Evolutionary conservation across 352 stramenopile species (phyloP).

Genomic region (Pythium utonaiense): DNA sequence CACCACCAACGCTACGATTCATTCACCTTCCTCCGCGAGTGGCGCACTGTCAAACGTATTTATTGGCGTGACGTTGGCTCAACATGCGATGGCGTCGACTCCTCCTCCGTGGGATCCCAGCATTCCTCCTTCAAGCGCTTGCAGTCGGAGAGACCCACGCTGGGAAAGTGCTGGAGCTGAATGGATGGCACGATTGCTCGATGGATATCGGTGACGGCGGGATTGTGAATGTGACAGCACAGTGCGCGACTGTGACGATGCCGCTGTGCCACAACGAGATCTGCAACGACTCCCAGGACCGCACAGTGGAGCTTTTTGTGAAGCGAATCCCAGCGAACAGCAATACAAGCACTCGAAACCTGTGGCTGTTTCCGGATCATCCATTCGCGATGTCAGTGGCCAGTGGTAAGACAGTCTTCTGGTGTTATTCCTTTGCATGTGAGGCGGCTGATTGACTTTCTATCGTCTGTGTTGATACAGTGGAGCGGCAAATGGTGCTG

Average conservation of each 20-base stretch:
- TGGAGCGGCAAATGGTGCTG: conserved; percentile 18
- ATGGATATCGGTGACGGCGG: neutral
- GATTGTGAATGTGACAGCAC: neutral
- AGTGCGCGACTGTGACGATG: conserved; percentile 22
- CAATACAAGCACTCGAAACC: conserved; percentile 10
- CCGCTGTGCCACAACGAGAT: conserved; percentile 23
- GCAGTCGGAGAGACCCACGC: neutral
- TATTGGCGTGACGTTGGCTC: neutral
- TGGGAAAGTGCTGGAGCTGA: neutral
- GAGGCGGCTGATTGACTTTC: neutral
- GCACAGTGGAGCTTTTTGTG: conserved; percentile 23
- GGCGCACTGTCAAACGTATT: neutral
- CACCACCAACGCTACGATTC: no score
- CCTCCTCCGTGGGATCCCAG: neutral
- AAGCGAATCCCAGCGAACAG: conserved; percentile 21
- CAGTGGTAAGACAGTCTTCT: conserved; percentile 17
- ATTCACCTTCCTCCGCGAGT: no score
- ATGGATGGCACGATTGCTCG: conserved; percentile 14
- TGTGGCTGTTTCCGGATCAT: conserved; percentile 23
- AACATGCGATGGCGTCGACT: neutral
- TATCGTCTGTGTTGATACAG: neutral
- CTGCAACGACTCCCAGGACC: conserved; percentile 12
- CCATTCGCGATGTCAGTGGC: conserved; percentile 9
- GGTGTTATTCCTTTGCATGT: no score
- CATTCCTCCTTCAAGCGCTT: neutral